phyloP scores from a whole-genome alignment of 257 asterid genomes.

The Cruciata laevipes region DNA sequence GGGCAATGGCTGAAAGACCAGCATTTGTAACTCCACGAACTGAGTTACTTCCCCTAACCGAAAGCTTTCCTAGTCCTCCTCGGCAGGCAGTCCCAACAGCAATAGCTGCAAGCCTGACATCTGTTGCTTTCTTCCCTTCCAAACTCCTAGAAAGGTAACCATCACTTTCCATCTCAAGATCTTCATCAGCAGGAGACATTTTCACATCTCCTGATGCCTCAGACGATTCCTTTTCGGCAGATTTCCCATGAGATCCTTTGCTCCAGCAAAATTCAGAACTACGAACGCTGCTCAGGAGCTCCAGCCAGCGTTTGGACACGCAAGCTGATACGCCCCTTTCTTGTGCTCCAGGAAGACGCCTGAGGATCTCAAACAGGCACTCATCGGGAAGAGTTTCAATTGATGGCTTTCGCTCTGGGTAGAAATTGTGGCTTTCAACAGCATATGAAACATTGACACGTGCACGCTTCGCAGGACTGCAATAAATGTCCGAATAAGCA shows the following conservation, averaged over 20 bases:
- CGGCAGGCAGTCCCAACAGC: slow-evolving; percentile 86
- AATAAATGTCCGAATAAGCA: slow-evolving; percentile 50
- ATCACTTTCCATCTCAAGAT: slow-evolving; percentile 53
- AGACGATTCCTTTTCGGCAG: slow-evolving; percentile 13
- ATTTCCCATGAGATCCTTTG: slow-evolving; percentile 23
- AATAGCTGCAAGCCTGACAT: slow-evolving; percentile 76
- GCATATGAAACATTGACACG: slow-evolving; percentile 51
- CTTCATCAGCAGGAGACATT: slow-evolving; percentile 33
- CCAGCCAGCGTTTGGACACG: slow-evolving; percentile 87
- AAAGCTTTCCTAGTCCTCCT: slow-evolving; percentile 93
- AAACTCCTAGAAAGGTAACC: slow-evolving; percentile 79
- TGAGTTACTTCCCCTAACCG: slow-evolving; percentile 59
- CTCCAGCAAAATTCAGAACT: slow-evolving; percentile 44
- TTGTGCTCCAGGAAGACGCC: slow-evolving; percentile 54
- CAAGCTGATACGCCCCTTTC: slow-evolving; percentile 75
- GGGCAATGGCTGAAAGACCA: slow-evolving; percentile 74
- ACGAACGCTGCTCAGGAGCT: slow-evolving; percentile 49
- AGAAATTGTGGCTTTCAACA: slow-evolving; percentile 20
- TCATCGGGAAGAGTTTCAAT: slow-evolving; percentile 76
- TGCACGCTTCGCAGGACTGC: slow-evolving; percentile 63
- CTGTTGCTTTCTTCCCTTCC: slow-evolving; percentile 93
- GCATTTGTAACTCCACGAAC: slow-evolving; percentile 49
- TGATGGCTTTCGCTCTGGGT: slow-evolving; percentile 42
- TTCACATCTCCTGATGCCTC: slow-evolving; percentile 16
- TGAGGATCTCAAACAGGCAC: slow-evolving; percentile 83